phyloP scores from a whole-genome alignment of 2,329 filamentous ascomycete genomes.

The Ophiostoma himal-ulmi region DNA sequence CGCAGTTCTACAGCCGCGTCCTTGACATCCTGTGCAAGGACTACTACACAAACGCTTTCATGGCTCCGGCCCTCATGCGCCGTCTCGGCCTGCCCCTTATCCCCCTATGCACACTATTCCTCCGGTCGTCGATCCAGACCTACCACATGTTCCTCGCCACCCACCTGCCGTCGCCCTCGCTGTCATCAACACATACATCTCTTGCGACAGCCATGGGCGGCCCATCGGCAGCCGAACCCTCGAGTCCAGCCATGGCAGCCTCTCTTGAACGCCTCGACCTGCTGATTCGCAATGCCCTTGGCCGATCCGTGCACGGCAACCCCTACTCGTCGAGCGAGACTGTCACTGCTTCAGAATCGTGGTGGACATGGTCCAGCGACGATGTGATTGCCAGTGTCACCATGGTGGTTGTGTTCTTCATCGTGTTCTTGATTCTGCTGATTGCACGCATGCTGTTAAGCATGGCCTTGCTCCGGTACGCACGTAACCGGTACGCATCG shows the following conservation, averaged over 20 bases:
- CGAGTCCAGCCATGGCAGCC: slow-evolving; percentile 69
- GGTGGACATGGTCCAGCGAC: slow-evolving; percentile 51
- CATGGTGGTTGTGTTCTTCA: slow-evolving; percentile 81
- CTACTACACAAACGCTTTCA: slow-evolving; percentile 94
- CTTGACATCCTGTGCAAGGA: slow-evolving; percentile 94
- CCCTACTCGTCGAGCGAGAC: slow-evolving; percentile 33
- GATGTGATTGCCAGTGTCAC: slow-evolving; percentile 69
- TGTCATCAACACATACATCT: slow-evolving; percentile 59
- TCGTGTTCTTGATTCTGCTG: slow-evolving; percentile 76
- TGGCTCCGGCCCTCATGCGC: slow-evolving; percentile 81
- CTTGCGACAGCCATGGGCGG: slow-evolving; percentile 37
- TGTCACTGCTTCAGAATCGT: neutral
- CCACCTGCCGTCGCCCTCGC: slow-evolving; percentile 68
- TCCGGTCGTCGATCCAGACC: slow-evolving; percentile 87
- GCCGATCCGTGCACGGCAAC: slow-evolving; percentile 63
- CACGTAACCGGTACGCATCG: slow-evolving; percentile 67
- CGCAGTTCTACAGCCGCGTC: slow-evolving; percentile 80
- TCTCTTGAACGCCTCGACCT: slow-evolving; percentile 74
- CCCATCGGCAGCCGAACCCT: slow-evolving; percentile 51
- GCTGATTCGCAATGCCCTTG: slow-evolving; percentile 69
- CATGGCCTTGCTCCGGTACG: slow-evolving; percentile 76
- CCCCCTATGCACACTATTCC: slow-evolving; percentile 88
- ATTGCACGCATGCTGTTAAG: slow-evolving; percentile 81
- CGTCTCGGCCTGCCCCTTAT: slow-evolving; percentile 86
- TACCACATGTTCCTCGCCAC: slow-evolving; percentile 97